These are phyloP conservation scores for Casuarina cunninghamiana DNA, from an alignment of 306 rosid species.

Conservation along the genomic window DNA sequence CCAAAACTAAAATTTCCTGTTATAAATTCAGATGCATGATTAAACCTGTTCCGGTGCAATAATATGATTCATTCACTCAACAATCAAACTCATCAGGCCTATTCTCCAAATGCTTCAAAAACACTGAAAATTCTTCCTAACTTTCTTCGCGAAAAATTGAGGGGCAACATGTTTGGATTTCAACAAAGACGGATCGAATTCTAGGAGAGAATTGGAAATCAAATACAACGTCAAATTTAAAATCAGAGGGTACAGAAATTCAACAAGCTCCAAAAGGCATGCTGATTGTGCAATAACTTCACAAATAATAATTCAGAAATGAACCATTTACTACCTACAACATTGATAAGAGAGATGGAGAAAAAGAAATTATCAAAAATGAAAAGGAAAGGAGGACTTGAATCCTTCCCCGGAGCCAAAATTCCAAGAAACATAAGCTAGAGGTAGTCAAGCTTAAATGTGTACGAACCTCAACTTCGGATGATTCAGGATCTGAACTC, in stretches of 20 bases:
- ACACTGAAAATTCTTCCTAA: neutral
- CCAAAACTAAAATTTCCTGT: neutral
- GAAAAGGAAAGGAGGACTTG: neutral
- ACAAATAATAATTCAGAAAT: neutral
- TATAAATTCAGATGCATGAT: neutral
- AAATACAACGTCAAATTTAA: neutral
- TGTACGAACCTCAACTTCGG: conserved; percentile 56
- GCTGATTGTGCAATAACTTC: neutral
- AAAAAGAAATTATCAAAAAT: neutral
- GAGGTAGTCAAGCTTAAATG: neutral
- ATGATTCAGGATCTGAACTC: conserved; percentile 38
- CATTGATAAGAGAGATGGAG: neutral
- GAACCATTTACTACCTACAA: neutral
- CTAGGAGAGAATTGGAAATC: neutral
- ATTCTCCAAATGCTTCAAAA: too few relatives aligned
- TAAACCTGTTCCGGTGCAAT: neutral
- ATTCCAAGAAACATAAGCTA: neutral
- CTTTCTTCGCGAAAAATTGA: too few relatives aligned
- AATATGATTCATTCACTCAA: neutral
- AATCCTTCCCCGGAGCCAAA: neutral
- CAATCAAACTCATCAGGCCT: too few relatives aligned
- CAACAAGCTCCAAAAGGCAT: neutral
- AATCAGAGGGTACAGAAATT: neutral
- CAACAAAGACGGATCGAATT: neutral
- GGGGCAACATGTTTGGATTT: neutral